A percentile compares a stretch with the other conserved stretches of the same genome.
Conservation (phyloP, 306 rosid genomes). For the Ammopiptanthus mongolicus region DNA sequence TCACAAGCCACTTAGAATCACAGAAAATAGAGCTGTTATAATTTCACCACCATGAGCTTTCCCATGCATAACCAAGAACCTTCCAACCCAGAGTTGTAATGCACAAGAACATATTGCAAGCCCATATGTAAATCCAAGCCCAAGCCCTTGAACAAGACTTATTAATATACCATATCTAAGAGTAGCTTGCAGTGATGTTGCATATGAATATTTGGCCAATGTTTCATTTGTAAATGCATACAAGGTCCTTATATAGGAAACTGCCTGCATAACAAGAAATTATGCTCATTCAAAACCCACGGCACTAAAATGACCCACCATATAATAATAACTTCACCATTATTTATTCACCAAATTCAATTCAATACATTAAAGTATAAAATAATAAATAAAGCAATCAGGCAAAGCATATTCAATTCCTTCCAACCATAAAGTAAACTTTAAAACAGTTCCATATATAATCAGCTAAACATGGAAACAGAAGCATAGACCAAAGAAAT, state of each 20-base stretch:
- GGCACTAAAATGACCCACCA: slow-evolving; percentile 11
- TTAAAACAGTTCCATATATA: neutral
- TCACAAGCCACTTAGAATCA: slow-evolving; percentile 99
- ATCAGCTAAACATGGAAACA: neutral
- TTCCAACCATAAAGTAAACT: slow-evolving; percentile 9
- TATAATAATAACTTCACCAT: slow-evolving; percentile 11
- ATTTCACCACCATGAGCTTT: slow-evolving; percentile 96
- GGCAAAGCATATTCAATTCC: neutral
- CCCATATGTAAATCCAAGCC: slow-evolving; percentile 99
- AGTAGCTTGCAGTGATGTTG: slow-evolving; percentile 98
- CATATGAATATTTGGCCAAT: slow-evolving; percentile 95
- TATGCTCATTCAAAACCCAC: slow-evolving; percentile 21
- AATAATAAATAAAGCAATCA: slow-evolving; percentile 9
- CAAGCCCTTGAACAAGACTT: slow-evolving; percentile 99
- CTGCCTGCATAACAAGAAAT: slow-evolving; percentile 68
- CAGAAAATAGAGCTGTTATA: slow-evolving; percentile 88
- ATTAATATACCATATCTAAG: slow-evolving; percentile 96
- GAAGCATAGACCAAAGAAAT: neutral
- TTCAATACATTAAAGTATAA: slow-evolving; percentile 11
- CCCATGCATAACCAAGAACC: slow-evolving; percentile 54
- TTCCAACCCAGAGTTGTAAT: slow-evolving; percentile 98
- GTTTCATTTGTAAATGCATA: slow-evolving; percentile 97
- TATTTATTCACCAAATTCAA: slow-evolving; percentile 13
- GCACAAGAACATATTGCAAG: slow-evolving; percentile 99
- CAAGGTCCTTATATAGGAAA: slow-evolving; percentile 82